Evolutionary conservation across 2,329 filamentous ascomycete genomes (phyloP), one percentile per base, ranked within the genome.

Genomic region (Stachybotrys chartarum): DNA sequence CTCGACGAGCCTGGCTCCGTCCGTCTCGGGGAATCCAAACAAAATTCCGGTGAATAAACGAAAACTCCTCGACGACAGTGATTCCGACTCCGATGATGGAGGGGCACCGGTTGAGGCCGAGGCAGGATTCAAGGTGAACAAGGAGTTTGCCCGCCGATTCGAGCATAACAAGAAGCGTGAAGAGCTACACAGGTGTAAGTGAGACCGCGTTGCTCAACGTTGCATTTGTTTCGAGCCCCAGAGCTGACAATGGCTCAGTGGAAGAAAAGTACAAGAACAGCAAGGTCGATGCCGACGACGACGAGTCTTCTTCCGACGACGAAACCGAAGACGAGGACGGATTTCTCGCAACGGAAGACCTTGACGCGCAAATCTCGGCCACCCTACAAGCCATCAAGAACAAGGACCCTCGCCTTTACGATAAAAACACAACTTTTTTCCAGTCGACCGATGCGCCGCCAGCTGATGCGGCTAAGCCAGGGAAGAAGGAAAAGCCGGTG

Each of bases 111-210:
- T 78, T 55, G 63, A 78, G 55, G 70, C 70, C 47, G 68, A 70
- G 56, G 68, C 71, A 47, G 76, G 76, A 55, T 81, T 97, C 69
- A 91, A 88, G 69, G 86, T 99, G 72, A 97, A 99, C 72, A 79
- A 91, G 69, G 90, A 95, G 53, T 99, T 87, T 70, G 94, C 94
- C 48, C 84, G 83, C 62, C 82, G 90, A 46, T 97, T 96, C 64
- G 94, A 99, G 71, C 82, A 97, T 75, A 99, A 99, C 75, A 97
- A 97, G 77, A 96, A 96, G 76, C 84, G 93, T 56, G 92, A 96
- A 68, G 94, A 99, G 70, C 76, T 85, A 60, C 86, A 91, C 16
- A 80, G 82, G 66, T 71, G 86, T 88, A 66, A 64, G 83, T 72
- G 18, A 31, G 59, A 52, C 31, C 24, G 2, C 3, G 24, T 24